Evolutionary conservation across 495 filamentous ascomycete species (phyloP).

Genomic region (Recurvomyces mirabilis): DNA sequence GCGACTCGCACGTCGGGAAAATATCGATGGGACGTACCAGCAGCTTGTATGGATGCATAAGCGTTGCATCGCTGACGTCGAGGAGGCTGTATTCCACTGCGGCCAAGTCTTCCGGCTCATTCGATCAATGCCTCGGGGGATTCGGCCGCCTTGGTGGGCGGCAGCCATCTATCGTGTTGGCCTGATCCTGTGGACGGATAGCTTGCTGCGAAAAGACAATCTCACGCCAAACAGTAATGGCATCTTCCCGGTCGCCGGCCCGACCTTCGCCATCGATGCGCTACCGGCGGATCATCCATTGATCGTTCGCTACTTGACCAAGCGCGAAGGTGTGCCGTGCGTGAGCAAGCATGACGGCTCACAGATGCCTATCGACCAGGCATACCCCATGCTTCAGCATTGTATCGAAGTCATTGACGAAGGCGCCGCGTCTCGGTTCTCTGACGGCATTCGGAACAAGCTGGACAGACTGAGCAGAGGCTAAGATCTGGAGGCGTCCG

Average conservation of each 20-base stretch:
- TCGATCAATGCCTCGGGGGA: slow-evolving; percentile 29
- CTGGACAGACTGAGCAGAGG: slow-evolving; percentile 27
- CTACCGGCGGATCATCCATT: slow-evolving; percentile 29
- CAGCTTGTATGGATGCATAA: slow-evolving; percentile 38
- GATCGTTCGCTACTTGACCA: slow-evolving; percentile 29
- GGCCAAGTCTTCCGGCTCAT: slow-evolving; percentile 48
- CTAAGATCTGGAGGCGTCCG: slow-evolving; percentile 7
- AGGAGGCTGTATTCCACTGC: slow-evolving; percentile 48
- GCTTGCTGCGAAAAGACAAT: slow-evolving; percentile 25
- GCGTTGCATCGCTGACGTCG: slow-evolving; percentile 42
- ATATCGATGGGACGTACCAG: slow-evolving; percentile 37
- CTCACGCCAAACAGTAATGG: slow-evolving; percentile 16
- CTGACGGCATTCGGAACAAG: slow-evolving; percentile 32
- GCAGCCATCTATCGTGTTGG: slow-evolving; percentile 32
- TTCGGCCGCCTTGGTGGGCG: slow-evolving; percentile 35
- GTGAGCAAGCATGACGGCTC: slow-evolving; percentile 32
- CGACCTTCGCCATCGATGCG: slow-evolving; percentile 29
- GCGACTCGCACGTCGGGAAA: slow-evolving; percentile 43
- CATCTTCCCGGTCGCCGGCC: slow-evolving; percentile 23
- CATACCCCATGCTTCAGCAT: slow-evolving; percentile 27
- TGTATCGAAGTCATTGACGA: slow-evolving; percentile 34
- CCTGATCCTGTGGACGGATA: slow-evolving; percentile 32
- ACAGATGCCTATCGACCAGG: slow-evolving; percentile 26
- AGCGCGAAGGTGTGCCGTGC: slow-evolving; percentile 30
- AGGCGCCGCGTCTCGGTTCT: slow-evolving; percentile 31